Conservation (phyloP, 208 protist species). For the Phytomonas serpens region DNA sequence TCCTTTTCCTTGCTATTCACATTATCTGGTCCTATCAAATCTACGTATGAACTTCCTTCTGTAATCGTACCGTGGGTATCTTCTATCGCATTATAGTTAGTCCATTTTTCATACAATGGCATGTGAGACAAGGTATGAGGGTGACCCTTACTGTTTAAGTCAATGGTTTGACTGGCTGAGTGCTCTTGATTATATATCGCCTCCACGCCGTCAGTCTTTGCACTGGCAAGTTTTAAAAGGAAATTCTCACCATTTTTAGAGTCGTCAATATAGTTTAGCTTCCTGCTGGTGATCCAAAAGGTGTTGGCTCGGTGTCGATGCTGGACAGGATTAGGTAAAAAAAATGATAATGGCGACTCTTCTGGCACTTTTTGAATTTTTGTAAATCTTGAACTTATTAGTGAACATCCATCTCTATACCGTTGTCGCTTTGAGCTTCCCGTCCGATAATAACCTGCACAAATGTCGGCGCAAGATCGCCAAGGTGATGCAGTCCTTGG, state of each 20-base stretch:
- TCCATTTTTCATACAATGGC: neutral
- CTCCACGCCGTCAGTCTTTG: neutral
- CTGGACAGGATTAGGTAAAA: neutral
- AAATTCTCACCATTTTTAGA: neutral
- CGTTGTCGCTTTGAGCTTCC: neutral
- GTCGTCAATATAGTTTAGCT: neutral
- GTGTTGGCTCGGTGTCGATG: neutral
- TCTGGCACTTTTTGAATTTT: neutral
- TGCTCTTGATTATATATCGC: neutral
- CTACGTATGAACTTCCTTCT: neutral
- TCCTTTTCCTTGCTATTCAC: neutral
- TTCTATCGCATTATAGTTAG: neutral
- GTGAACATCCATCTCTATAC: neutral
- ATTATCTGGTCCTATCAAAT: neutral
- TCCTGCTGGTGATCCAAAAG: neutral
- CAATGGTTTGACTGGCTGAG: neutral
- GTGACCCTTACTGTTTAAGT: neutral
- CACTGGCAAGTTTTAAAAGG: neutral
- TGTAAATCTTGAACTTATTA: neutral
- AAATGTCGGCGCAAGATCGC: neutral
- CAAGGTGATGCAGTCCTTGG: neutral
- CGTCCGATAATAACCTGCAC: neutral
- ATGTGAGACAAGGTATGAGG: neutral
- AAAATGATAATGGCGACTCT: neutral
- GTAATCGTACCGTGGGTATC: neutral